Conservation (phyloP, 1,139 yeast genomes). For the Nadsonia commutata region DNA sequence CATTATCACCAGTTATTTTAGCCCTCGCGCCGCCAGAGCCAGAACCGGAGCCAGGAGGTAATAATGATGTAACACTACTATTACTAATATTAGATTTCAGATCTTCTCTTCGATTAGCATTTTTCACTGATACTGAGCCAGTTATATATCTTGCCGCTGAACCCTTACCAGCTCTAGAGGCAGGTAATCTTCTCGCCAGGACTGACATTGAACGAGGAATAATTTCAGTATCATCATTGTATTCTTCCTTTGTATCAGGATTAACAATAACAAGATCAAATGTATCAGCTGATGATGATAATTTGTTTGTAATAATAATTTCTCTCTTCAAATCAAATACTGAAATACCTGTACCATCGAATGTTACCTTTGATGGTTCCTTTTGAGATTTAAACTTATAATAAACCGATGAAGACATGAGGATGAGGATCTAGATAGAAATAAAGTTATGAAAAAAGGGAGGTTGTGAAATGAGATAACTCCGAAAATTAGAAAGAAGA, state of each 20-base stretch:
- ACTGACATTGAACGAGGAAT: constrained; percentile 81
- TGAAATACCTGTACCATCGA: constrained; percentile 93
- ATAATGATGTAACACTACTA: constrained; percentile 10
- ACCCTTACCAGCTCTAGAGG: constrained; percentile 45
- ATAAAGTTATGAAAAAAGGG: no score
- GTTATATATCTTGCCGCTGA: constrained; percentile 56
- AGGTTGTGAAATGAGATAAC: no score
- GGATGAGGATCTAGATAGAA: no score
- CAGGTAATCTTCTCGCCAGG: constrained; percentile 67
- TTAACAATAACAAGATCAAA: constrained; percentile 65
- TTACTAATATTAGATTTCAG: constrained; percentile 11
- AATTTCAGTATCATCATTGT: constrained; percentile 69
- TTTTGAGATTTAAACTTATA: constrained; percentile 80
- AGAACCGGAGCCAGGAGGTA: constrained; percentile 12
- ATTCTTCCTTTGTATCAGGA: constrained; percentile 71
- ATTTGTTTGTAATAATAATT: constrained; percentile 63
- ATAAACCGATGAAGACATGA: constrained; percentile 89
- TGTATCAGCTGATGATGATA: constrained; percentile 65
- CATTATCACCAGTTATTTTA: constrained; percentile 32
- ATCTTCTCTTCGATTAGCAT: constrained; percentile 19
- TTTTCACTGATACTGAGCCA: constrained; percentile 29
- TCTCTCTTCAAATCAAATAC: constrained; percentile 90
- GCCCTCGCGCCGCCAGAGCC: constrained; percentile 16
- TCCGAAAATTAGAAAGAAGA: no score
- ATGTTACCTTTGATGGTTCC: constrained; percentile 62